Evolutionary conservation across 306 rosid species (phyloP).

Genomic region (Vigna nakashimae): DNA sequence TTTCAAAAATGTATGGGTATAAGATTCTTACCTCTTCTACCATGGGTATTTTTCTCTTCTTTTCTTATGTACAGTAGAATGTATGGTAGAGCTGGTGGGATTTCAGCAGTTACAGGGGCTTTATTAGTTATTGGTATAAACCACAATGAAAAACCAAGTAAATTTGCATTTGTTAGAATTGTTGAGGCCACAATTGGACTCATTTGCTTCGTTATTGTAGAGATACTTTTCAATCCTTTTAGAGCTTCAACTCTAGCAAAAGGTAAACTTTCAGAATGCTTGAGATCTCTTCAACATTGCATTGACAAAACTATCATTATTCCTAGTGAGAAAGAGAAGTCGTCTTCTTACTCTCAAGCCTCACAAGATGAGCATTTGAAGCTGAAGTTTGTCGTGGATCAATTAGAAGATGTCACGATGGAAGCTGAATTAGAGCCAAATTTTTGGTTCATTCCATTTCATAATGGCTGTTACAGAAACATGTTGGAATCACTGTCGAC

Average conservation of each 20-base stretch:
- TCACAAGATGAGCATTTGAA: constrained; percentile 51
- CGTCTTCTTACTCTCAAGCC: constrained; percentile 43
- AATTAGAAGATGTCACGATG: constrained; percentile 52
- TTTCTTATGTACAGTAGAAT: constrained; percentile 73
- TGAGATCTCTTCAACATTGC: constrained; percentile 58
- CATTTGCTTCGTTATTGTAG: constrained; percentile 60
- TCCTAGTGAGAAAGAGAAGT: constrained; percentile 33
- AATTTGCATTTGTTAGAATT: constrained; percentile 73
- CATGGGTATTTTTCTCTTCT: constrained; percentile 71
- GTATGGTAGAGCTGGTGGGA: constrained; percentile 89
- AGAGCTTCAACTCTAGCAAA: constrained; percentile 78
- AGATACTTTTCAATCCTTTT: constrained; percentile 57
- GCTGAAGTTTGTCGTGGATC: constrained; percentile 52
- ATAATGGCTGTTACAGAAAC: constrained; percentile 55
- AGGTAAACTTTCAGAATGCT: constrained; percentile 59
- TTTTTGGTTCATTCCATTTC: constrained; percentile 82
- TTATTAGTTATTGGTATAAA: constrained; percentile 76
- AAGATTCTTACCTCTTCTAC: constrained; percentile 63
- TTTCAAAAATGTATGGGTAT: constrained; percentile 46
- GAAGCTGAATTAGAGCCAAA: constrained; percentile 80
- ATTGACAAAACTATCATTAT: constrained; percentile 42
- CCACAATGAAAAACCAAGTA: constrained; percentile 60
- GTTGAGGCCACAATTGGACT: constrained; percentile 75
- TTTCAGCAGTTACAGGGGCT: constrained; percentile 78
- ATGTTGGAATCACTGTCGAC: constrained; percentile 61